Conservation (phyloP, 176 grass and related monocot species). For the Otatea glauca region DNA sequence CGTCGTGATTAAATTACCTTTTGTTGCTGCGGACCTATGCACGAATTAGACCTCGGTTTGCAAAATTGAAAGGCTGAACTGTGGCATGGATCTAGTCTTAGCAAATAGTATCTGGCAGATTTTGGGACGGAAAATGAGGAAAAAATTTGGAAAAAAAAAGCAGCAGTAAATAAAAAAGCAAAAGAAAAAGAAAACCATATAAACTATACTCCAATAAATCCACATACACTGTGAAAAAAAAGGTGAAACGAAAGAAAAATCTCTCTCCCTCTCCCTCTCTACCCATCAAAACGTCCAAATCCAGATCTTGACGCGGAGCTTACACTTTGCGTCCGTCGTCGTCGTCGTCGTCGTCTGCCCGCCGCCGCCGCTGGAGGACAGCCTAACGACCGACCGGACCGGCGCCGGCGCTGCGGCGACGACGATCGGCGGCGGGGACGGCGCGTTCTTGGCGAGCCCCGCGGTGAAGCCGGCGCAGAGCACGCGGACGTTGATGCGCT, state of each 20-base stretch:
- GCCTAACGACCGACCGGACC: not conserved
- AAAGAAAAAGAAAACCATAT: constrained; percentile 44
- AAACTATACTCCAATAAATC: constrained; percentile 70
- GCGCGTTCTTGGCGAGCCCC: constrained; percentile 51
- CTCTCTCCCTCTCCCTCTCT: constrained; percentile 29
- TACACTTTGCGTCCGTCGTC: constrained; percentile 74
- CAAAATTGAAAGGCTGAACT: not conserved
- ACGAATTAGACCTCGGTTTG: not conserved
- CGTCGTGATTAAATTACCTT: not conserved
- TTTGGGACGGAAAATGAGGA: not conserved
- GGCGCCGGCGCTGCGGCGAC: constrained; percentile 55
- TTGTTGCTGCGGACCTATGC: not conserved
- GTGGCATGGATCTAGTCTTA: constrained; percentile 10
- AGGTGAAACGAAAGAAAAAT: constrained; percentile 33
- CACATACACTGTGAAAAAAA: constrained; percentile 59
- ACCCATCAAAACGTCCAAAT: constrained; percentile 81
- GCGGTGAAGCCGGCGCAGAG: constrained; percentile 63
- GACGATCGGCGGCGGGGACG: constrained; percentile 47
- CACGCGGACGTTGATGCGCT: constrained; percentile 71
- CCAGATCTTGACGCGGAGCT: constrained; percentile 91
- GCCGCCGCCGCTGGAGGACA: not conserved
- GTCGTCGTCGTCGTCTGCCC: constrained; percentile 8
- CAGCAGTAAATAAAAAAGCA: not conserved
- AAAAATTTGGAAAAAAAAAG: not conserved
- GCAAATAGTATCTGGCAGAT: not conserved